Evolutionary conservation across 257 asterid species (phyloP).

Genomic region (Solanum tarapatanum): DNA sequence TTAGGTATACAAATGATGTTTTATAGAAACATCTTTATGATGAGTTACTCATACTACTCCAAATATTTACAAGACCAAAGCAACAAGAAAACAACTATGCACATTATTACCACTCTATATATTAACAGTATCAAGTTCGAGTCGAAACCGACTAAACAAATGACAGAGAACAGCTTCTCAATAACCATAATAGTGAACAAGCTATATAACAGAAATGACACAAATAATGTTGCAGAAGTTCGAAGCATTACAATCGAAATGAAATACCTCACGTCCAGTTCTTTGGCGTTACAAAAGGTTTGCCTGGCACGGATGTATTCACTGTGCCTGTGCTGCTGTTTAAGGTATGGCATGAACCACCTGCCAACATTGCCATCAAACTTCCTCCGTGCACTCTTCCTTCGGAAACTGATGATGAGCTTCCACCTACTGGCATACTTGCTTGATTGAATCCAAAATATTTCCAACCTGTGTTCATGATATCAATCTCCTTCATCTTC

Average conservation of each 20-base stretch:
- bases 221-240: background rate
- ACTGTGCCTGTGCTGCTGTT: conserved; percentile 11
- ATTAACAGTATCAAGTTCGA: background rate
- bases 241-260: background rate
- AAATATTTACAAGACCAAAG: background rate
- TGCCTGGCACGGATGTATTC: conserved; percentile 14
- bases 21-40: background rate
- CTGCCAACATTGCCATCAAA: conserved; percentile 47
- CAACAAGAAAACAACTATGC: background rate
- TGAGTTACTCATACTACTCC: background rate
- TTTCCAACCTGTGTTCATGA: conserved; percentile 23
- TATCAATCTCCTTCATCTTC: conserved; percentile 23
- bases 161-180: background rate
- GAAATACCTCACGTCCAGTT: conserved; percentile 31
- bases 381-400: conserved; percentile 96
- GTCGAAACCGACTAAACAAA: background rate
- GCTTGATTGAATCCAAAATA: conserved; percentile 8
- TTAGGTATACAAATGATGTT: background rate
- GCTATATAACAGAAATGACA: background rate
- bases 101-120: background rate
- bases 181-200: background rate
- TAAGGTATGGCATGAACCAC: conserved; percentile 21
- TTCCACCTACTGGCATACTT: conserved; percentile 10
- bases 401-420: conserved; percentile 38
- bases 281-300: background rate